Percentiles rank a stretch among this genome's conserved stretches.
Conservation (phyloP, 352 stramenopile genomes). For the Elongisporangium undulatum region DNA sequence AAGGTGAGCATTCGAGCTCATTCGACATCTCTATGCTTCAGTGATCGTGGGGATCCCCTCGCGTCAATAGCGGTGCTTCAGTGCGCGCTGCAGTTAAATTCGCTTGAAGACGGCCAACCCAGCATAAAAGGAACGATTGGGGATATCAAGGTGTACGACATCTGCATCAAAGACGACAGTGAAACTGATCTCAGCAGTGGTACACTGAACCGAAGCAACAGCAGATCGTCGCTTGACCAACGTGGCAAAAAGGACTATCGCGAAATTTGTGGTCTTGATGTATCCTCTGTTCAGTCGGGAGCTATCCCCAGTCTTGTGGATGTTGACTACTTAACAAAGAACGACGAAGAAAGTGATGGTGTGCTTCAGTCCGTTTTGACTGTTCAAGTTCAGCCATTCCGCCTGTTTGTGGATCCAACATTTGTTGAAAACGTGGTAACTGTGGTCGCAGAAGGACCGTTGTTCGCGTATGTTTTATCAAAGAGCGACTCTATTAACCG, state of each 20-base stretch:
- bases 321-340: neutral
- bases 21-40: conserved; percentile 77
- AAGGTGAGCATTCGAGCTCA: conserved; percentile 54
- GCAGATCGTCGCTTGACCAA: neutral
- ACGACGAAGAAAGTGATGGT: neutral
- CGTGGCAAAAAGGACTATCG: conserved; percentile 23
- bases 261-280: conserved; percentile 56
- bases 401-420: conserved; percentile 45
- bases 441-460: conserved; percentile 51
- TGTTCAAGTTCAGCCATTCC: conserved; percentile 46
- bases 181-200: neutral
- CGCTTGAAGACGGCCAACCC: conserved; percentile 18
- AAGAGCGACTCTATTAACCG: conserved; percentile 16
- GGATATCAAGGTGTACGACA: conserved; percentile 71
- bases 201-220: neutral
- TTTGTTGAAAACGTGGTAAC: conserved; percentile 59
- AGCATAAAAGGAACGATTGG: conserved; percentile 43
- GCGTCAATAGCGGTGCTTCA: conserved; percentile 65
- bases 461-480: conserved; percentile 36
- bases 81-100: conserved; percentile 31
- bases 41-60: conserved; percentile 60
- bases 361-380: conserved; percentile 7
- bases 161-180: conserved; percentile 30
- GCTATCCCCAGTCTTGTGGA: conserved; percentile 5
- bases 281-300: conserved; percentile 8